Conservation (phyloP, 495 filamentous ascomycete genomes). For the Halenospora varia region DNA sequence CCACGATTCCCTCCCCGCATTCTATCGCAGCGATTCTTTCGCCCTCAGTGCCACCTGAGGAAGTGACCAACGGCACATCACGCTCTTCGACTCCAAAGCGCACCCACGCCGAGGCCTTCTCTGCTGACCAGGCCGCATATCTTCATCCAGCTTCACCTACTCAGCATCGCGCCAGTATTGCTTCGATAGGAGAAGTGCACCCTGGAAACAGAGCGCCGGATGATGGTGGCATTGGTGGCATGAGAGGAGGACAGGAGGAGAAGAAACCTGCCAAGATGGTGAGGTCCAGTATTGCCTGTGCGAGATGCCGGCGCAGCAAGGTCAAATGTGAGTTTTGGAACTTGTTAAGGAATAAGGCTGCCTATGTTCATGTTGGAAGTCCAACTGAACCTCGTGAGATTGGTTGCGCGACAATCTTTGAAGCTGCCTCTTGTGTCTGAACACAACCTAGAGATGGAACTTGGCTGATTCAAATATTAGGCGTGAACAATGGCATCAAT, state of each 20-base stretch:
- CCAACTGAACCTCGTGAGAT: not conserved
- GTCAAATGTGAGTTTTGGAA: slow-evolving; percentile 53
- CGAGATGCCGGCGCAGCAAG: slow-evolving; percentile 74
- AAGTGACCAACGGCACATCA: slow-evolving; percentile 12
- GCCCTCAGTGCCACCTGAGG: slow-evolving; percentile 23
- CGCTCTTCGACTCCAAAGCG: slow-evolving; percentile 25
- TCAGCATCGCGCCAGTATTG: slow-evolving; percentile 14
- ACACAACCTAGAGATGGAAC: not conserved
- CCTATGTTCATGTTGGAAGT: not conserved
- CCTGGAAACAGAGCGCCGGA: slow-evolving; percentile 12
- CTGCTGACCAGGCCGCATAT: slow-evolving; percentile 18
- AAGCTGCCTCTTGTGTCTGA: not conserved
- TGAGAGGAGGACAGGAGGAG: slow-evolving; percentile 31
- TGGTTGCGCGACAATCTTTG: not conserved
- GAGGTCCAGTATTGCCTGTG: slow-evolving; percentile 78
- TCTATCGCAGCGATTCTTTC: slow-evolving; percentile 30
- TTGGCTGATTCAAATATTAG: slow-evolving; percentile 10
- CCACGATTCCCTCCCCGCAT: slow-evolving; percentile 28
- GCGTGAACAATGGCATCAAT: slow-evolving; percentile 67
- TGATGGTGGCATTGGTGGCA: slow-evolving; percentile 24
- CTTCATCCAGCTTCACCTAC: slow-evolving; percentile 20
- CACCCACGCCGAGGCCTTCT: slow-evolving; percentile 25
- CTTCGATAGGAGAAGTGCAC: slow-evolving; percentile 10
- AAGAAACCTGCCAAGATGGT: slow-evolving; percentile 53
- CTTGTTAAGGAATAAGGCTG: not conserved